Base-by-base conservation (phyloP, 129 eudicot species). In the Pseudognaphalium luteoalbum region DNA sequence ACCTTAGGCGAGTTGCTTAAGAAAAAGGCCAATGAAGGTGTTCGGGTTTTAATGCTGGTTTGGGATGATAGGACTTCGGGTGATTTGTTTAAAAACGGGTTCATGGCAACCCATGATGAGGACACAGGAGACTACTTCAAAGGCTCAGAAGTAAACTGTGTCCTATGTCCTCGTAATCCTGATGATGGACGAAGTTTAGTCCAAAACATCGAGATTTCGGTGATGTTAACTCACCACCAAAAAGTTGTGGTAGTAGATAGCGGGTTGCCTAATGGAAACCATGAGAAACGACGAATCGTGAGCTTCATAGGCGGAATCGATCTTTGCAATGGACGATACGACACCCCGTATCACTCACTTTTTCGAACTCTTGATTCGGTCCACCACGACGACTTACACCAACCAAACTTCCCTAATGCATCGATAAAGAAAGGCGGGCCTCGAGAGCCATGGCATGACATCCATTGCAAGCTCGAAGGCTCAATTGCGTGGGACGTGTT, bases 51-150 rank as follows among this genome's bases (percentile, higher is more conserved):
- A 10, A 86, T 93, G 91, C 89, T 93, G 5, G 98, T 93, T 71
- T 93, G 97, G 98, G 96, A 93, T 63, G 98, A 93, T 50, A 75
- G 92, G 16, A 93, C 98, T 74, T 93, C 98, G 0, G 86, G 88
- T 0, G 66, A 73, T 52, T 58, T 93, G 47, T 86, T 85, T 82
- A 41, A 87, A 64, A 92, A 90, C 6, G 98, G 98, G 34, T 71
- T 90, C 68, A 88, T 93, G 98, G 89, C 85, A 2, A 93, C 98
- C 69, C 98, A 93, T 34, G 98, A 93, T 25, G 88, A 88, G 76
- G 98, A 90, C 33, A 93, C 98, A 0, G 87, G 64, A 19, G 4
- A 50, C 17, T 93, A 86, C 68, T 93, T 93, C 42, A 78, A 74
- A 4, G 86, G 67, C 20, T 83, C 88, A 25, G 82, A 87, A 70